phyloP scores from a whole-genome alignment of 2,329 filamentous ascomycete genomes.

The Cytospora piceae region DNA sequence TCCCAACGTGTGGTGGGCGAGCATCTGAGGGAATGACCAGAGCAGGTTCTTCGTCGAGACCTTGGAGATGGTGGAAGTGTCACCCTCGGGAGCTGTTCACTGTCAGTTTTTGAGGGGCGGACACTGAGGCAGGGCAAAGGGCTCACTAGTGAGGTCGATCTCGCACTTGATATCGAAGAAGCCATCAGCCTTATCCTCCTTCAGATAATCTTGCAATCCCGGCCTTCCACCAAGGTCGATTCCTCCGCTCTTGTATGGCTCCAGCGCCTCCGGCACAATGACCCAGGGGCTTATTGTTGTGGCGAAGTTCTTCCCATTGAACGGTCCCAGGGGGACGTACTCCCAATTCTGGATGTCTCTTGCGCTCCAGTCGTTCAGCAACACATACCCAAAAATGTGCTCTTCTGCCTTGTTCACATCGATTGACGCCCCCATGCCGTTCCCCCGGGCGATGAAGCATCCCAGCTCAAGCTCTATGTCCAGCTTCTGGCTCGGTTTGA shows the following conservation, averaged over 20 bases:
- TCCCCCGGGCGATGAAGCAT: conserved; percentile 70
- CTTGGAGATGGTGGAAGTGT: conserved; percentile 60
- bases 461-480: conserved; percentile 84
- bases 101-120: neutral
- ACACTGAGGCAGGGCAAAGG: neutral
- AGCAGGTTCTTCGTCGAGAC: conserved; percentile 70
- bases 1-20: conserved; percentile 76
- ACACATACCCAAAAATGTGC: conserved; percentile 76
- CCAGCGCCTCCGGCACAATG: conserved; percentile 74
- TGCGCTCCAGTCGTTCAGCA: conserved; percentile 89
- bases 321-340: conserved; percentile 79
- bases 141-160: conserved; percentile 64
- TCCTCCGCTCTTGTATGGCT: conserved; percentile 50
- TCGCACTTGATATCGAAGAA: conserved; percentile 72
- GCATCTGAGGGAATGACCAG: conserved; percentile 85
- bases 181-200: conserved; percentile 60
- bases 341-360: conserved; percentile 85
- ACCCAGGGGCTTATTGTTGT: conserved; percentile 81
- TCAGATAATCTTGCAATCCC: conserved; percentile 51
- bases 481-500: conserved; percentile 66
- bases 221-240: conserved; percentile 39
- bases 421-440: conserved; percentile 67
- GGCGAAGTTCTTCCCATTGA: conserved; percentile 83
- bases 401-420: conserved; percentile 63
- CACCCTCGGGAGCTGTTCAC: conserved; percentile 44